Percentiles rank a stretch among this genome's conserved stretches.
These are phyloP conservation scores for Mycena belliarum DNA, from an alignment of 768 basidiomycete genomes.

Conservation along the genomic window DNA sequence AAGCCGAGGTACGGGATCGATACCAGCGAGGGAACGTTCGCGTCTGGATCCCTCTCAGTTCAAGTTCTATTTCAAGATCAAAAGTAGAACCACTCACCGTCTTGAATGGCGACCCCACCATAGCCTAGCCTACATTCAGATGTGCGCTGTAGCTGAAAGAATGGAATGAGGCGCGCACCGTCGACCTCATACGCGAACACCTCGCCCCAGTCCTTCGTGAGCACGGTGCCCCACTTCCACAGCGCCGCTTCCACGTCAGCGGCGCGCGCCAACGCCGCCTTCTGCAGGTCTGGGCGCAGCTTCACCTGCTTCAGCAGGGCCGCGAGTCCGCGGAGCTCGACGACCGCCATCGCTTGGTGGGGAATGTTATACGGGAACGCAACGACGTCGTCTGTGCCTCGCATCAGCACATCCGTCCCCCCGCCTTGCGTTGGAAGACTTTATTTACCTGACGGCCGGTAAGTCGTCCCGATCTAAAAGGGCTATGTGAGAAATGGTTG, in stretches of 20 bases:
- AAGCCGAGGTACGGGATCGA: slow-evolving; percentile 22
- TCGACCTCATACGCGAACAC: slow-evolving; percentile 23
- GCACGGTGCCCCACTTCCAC: slow-evolving; percentile 18
- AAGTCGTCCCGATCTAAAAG: slow-evolving; percentile 17
- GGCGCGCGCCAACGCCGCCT: slow-evolving; percentile 3
- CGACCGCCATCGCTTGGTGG: slow-evolving; percentile 21
- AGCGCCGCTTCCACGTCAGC: slow-evolving; percentile 11
- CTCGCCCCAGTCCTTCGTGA: slow-evolving; percentile 22
- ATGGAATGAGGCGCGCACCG: neutral
- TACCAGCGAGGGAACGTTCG: slow-evolving; percentile 19
- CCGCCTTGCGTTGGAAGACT: neutral
- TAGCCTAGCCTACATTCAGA: too few species aligned
- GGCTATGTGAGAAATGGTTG: too few species aligned
- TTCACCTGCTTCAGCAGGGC: slow-evolving; percentile 2
- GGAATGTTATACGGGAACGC: slow-evolving; percentile 21
- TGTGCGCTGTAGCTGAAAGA: too few species aligned
- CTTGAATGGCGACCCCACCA: slow-evolving; percentile 17
- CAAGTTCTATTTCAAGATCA: too few species aligned
- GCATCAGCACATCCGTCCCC: too few species aligned
- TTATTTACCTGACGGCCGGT: slow-evolving; percentile 14
- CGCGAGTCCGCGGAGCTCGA: slow-evolving; percentile 19
- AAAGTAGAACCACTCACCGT: neutral
- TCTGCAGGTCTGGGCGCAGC: slow-evolving; percentile 2
- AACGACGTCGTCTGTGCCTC: slow-evolving; percentile 16
- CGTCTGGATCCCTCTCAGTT: neutral